A percentile compares a stretch with the other conserved stretches of the same genome.
Evolutionary conservation across 352 stramenopile genomes (phyloP).

Genomic region (Plasmopara viticola): DNA sequence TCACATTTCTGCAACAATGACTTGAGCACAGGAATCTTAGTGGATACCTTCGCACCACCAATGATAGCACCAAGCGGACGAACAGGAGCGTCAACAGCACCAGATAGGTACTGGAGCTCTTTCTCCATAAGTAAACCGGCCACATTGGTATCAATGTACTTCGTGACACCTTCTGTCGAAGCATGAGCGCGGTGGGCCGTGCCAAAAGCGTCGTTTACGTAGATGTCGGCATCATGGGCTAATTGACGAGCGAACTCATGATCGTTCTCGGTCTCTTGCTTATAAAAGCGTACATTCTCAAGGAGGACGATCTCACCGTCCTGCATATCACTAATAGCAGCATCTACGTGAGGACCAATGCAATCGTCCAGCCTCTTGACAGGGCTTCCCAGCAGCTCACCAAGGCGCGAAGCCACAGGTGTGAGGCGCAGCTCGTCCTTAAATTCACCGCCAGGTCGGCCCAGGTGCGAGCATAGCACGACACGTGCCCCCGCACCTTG

Average conservation of each 20-base stretch:
- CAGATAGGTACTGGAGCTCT: constrained; percentile 94
- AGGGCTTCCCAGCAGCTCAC: constrained; percentile 88
- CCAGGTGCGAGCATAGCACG: constrained; percentile 94
- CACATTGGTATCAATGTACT: constrained; percentile 90
- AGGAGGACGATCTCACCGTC: constrained; percentile 92
- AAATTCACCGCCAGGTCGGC: constrained; percentile 91
- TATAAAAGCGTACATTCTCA: constrained; percentile 96
- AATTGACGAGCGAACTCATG: constrained; percentile 92
- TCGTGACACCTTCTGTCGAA: constrained; percentile 96
- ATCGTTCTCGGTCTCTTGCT: constrained; percentile 97
- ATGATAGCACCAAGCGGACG: constrained; percentile 94
- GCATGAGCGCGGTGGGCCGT: constrained; percentile 96
- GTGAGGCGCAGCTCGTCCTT: constrained; percentile 79
- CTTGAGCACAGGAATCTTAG: constrained; percentile 96
- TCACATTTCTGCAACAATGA: constrained; percentile 94
- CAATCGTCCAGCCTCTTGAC: constrained; percentile 94
- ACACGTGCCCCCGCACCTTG: constrained; percentile 93
- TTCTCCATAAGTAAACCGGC: constrained; percentile 96
- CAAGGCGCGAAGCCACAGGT: constrained; percentile 90
- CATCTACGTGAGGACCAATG: constrained; percentile 88
- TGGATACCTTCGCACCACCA: constrained; percentile 93
- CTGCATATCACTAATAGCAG: constrained; percentile 67
- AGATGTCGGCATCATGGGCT: constrained; percentile 90
- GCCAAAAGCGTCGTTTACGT: constrained; percentile 98
- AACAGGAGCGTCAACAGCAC: constrained; percentile 83